Percentiles rank a stretch among this genome's conserved stretches.
These are phyloP conservation scores for Paramecium caudatum DNA, from an alignment of 73 alveolate genomes.

Conservation along the genomic window DNA sequence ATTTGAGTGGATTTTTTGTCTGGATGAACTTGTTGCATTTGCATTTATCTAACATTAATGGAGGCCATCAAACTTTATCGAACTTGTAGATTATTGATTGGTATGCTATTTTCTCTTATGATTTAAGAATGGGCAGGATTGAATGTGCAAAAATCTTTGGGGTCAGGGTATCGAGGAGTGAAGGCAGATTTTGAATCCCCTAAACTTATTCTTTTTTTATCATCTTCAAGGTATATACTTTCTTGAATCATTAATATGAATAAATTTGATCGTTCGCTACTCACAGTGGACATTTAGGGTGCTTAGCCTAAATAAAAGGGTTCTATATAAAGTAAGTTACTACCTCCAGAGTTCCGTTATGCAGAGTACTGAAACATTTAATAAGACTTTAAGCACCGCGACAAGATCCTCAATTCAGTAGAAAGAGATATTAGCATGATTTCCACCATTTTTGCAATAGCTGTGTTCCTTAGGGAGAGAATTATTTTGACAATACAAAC, in stretches of 20 bases:
- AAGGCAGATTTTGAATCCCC: constrained; percentile 3
- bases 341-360: background rate
- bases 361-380: background rate
- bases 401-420: constrained; percentile 38
- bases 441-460: constrained; percentile 48
- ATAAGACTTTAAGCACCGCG: background rate
- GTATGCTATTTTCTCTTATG: background rate
- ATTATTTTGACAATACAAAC: constrained; percentile 5
- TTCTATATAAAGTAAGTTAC: background rate
- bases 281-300: background rate
- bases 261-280: background rate
- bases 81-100: background rate
- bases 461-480: constrained; percentile 63
- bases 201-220: background rate
- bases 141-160: background rate
- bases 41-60: background rate
- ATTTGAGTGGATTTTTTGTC: background rate
- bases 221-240: background rate
- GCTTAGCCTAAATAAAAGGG: background rate
- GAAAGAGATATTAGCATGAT: constrained; percentile 57
- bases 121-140: background rate
- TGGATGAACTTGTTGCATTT: constrained; percentile 22
- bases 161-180: background rate
- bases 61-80: constrained; percentile 38
- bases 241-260: background rate